phyloP scores from a whole-genome alignment of 805 yeast species.

The Kluyveromyces nonfermentans region DNA sequence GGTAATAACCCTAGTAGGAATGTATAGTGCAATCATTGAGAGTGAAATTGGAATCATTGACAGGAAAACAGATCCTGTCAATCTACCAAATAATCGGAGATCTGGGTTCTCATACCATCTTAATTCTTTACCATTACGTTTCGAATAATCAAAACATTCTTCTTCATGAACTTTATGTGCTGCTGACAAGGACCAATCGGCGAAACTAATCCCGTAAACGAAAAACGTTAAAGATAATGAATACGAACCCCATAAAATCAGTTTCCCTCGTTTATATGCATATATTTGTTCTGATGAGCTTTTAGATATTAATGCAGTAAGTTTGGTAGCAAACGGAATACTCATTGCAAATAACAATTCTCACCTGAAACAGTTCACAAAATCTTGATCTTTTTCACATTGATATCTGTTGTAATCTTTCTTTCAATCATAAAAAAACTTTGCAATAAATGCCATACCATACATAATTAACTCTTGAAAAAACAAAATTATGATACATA shows the following conservation, averaged over 20 bases:
- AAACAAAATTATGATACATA: no score
- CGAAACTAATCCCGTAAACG: slow-evolving; percentile 21
- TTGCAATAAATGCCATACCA: background rate
- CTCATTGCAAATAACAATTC: slow-evolving; percentile 4
- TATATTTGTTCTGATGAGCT: slow-evolving; percentile 17
- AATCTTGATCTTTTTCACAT: background rate
- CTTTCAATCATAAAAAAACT: background rate
- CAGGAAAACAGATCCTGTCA: slow-evolving; percentile 19
- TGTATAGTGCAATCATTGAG: slow-evolving; percentile 15
- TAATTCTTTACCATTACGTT: background rate
- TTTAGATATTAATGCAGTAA: slow-evolving; percentile 15
- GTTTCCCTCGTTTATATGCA: slow-evolving; percentile 10
- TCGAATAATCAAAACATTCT: background rate
- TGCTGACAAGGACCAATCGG: slow-evolving; percentile 21
- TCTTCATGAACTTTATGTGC: slow-evolving; percentile 8
- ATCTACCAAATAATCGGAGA: slow-evolving; percentile 12
- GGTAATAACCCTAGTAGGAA: slow-evolving; percentile 22
- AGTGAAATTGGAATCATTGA: slow-evolving; percentile 21
- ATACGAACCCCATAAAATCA: slow-evolving; percentile 14
- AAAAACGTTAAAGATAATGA: slow-evolving; percentile 20
- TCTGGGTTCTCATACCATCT: slow-evolving; percentile 7
- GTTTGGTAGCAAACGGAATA: slow-evolving; percentile 13
- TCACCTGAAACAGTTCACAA: background rate
- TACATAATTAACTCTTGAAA: no score
- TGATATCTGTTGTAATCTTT: no score